Conservation (phyloP, 164 flowering plant genomes). For the Vitis vinifera region DNA sequence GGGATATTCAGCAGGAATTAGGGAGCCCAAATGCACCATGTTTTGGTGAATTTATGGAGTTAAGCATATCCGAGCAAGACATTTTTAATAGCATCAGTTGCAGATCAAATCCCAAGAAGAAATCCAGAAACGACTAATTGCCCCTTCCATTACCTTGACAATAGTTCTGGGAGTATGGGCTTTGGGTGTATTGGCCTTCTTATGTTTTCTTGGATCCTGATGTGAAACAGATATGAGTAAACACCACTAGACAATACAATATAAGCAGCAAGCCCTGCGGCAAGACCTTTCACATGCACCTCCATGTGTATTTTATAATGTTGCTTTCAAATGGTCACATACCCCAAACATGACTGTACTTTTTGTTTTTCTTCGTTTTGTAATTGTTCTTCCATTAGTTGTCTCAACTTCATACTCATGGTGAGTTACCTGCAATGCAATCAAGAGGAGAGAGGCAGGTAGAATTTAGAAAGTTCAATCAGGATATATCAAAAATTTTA, state of each 20-base stretch:
- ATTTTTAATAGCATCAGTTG: too few relatives aligned
- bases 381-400: slow-evolving; percentile 71
- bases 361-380: slow-evolving; percentile 79
- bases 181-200: slow-evolving; percentile 43
- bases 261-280: neutral
- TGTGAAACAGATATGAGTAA: slow-evolving; percentile 7
- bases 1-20: too few relatives aligned
- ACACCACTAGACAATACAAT: neutral
- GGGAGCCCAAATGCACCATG: too few relatives aligned
- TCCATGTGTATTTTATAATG: too few relatives aligned
- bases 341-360: slow-evolving; percentile 96
- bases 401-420: slow-evolving; percentile 94
- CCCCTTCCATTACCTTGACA: slow-evolving; percentile 38
- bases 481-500: too few relatives aligned
- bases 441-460: neutral
- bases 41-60: too few relatives aligned
- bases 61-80: too few relatives aligned
- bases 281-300: too few relatives aligned
- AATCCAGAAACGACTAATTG: neutral
- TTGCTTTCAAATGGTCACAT: slow-evolving; percentile 9
- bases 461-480: neutral
- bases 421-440: slow-evolving; percentile 67
- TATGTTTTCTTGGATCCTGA: slow-evolving; percentile 70
- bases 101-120: neutral
- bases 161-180: slow-evolving; percentile 43